phyloP scores from a whole-genome alignment of 2,329 filamentous ascomycete species.

The Trichoderma koningiopsis region DNA sequence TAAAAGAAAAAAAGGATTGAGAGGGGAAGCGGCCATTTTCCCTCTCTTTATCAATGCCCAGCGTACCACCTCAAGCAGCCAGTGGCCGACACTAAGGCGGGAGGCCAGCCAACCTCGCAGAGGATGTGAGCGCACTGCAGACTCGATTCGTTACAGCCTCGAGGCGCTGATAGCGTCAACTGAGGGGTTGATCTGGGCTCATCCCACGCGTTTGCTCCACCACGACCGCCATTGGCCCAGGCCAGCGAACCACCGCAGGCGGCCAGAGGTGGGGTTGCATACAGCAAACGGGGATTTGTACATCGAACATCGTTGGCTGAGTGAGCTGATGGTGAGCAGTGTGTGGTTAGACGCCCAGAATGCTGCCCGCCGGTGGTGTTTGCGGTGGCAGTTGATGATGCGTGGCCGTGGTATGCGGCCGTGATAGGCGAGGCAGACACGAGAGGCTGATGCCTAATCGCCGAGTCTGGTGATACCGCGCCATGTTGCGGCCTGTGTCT shows the following conservation, averaged over 20 bases:
- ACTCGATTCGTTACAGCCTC: not conserved
- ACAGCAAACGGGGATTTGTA: not conserved
- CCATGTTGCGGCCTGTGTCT: not conserved
- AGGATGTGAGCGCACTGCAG: not conserved
- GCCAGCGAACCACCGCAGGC: not conserved
- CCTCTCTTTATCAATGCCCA: not conserved
- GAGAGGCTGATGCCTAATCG: not conserved
- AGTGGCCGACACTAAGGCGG: not conserved
- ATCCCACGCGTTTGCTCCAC: not conserved
- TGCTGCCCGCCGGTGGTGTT: not conserved
- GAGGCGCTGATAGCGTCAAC: not conserved
- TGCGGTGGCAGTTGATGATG: not conserved
- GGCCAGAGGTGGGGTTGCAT: not conserved
- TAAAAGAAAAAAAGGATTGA: not conserved
- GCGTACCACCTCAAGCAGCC: not conserved
- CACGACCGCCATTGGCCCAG: not conserved
- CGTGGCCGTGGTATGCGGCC: not conserved
- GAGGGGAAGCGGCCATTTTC: not conserved
- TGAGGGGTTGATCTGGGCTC: constrained; percentile 15
- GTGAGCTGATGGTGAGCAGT: not conserved
- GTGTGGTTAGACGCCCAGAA: not conserved
- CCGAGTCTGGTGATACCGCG: not conserved
- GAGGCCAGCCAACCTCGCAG: not conserved
- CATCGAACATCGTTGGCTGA: not conserved
- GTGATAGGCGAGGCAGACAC: not conserved